Evolutionary conservation across 2,329 filamentous ascomycete genomes (phyloP).

Genomic region (Ilyonectria mors-panacis): DNA sequence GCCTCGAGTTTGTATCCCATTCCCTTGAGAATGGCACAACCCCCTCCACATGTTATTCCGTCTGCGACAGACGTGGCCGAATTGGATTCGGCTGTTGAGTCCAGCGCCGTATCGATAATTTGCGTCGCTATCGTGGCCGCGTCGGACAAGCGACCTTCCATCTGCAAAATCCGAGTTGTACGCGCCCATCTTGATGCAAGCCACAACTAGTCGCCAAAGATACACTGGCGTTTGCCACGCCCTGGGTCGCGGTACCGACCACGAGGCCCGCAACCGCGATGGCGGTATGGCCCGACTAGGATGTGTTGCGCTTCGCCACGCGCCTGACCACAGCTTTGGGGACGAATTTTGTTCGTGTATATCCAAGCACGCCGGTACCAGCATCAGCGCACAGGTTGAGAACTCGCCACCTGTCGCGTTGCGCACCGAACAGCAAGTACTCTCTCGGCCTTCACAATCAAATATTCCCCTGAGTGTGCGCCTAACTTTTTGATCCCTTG

Average conservation of each 20-base stretch:
- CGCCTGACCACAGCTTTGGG: conserved; percentile 38
- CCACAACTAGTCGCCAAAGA: conserved; percentile 36
- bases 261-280: conserved; percentile 32
- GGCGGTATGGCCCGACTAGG: no score
- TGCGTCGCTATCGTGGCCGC: conserved; percentile 23
- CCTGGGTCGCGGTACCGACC: conserved; percentile 41
- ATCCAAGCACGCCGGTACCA: conserved; percentile 19
- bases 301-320: conserved; percentile 28
- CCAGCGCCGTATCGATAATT: conserved; percentile 10
- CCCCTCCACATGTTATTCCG: no score
- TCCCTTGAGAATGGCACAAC: no score
- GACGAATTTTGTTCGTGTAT: conserved; percentile 45
- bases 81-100: no score
- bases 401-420: no score
- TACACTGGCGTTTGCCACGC: conserved; percentile 40
- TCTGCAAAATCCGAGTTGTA: conserved; percentile 26
- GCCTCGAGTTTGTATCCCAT: no score
- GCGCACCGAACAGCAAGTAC: no score
- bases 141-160: conserved; percentile 30
- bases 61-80: no score
- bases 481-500: no score
- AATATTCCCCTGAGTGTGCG: no score
- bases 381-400: no score
- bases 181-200: conserved; percentile 31
- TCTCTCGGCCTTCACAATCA: no score